These are phyloP conservation scores for Verticillium klebahnii DNA, from an alignment of 2,329 filamentous ascomycete genomes.

Conservation along the genomic window DNA sequence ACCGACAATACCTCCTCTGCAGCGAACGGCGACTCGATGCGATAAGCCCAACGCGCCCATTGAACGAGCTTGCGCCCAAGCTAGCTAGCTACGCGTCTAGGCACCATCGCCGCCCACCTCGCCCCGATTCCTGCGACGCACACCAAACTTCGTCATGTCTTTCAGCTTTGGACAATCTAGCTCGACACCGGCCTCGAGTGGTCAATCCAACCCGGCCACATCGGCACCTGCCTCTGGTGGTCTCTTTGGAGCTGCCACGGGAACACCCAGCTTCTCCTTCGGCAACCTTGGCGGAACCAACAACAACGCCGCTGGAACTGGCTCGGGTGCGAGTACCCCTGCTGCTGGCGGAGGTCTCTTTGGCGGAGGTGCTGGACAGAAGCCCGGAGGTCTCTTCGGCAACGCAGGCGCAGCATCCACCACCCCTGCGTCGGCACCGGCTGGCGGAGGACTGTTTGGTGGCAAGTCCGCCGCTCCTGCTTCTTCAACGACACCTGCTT, in stretches of 20 bases:
- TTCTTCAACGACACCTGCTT: conserved; percentile 12
- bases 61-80: not conserved
- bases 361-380: conserved; percentile 20
- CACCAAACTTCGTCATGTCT: conserved; percentile 22
- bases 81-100: not conserved
- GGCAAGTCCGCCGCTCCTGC: conserved; percentile 4
- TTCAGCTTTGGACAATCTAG: conserved; percentile 32
- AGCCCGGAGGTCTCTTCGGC: conserved; percentile 20
- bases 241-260: conserved; percentile 32
- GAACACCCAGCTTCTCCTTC: conserved; percentile 37
- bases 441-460: conserved; percentile 9
- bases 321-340: conserved; percentile 20
- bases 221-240: conserved; percentile 32
- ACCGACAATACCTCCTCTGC: not conserved
- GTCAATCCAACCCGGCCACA: conserved; percentile 19
- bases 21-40: not conserved
- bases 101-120: not conserved
- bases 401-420: conserved; percentile 13
- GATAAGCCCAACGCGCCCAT: not conserved
- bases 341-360: conserved; percentile 24
- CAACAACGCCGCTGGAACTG: conserved; percentile 11
- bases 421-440: conserved; percentile 15
- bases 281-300: conserved; percentile 17
- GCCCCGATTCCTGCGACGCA: not conserved
- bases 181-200: conserved; percentile 18